These are phyloP conservation scores for Chrysosporium keratinophilum DNA, from an alignment of 2,329 filamentous ascomycete genomes.

Conservation along the genomic window DNA sequence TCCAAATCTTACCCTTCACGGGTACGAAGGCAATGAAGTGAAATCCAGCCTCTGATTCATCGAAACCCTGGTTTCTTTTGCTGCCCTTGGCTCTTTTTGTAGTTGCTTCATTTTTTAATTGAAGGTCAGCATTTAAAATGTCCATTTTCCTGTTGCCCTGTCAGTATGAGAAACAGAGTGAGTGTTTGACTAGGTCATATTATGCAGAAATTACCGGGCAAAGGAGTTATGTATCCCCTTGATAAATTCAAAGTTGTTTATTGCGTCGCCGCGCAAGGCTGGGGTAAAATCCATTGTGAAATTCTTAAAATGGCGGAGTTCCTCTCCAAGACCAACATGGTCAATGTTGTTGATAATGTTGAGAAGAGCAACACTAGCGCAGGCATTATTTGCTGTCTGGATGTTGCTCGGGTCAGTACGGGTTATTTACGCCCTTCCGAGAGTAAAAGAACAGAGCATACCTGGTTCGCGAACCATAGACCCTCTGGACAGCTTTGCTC, in stretches of 20 bases:
- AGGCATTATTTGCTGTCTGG: conserved; percentile 71
- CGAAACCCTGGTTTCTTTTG: conserved; percentile 33
- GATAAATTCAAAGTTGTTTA: conserved; percentile 66
- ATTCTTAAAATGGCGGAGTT: conserved; percentile 61
- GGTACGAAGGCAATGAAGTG: conserved; percentile 90
- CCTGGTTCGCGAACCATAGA: conserved; percentile 93
- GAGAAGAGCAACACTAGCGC: conserved; percentile 81
- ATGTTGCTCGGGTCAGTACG: background rate
- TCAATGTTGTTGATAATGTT: conserved; percentile 86
- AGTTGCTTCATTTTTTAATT: conserved; percentile 41
- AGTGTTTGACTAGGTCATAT: background rate
- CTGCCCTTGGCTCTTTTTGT: conserved; percentile 26
- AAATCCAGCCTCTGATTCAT: conserved; percentile 53
- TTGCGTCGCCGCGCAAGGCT: conserved; percentile 61
- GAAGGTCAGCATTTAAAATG: conserved; percentile 60
- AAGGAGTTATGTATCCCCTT: conserved; percentile 82
- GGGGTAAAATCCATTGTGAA: conserved; percentile 60
- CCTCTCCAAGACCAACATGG: conserved; percentile 55
- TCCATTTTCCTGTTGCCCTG: conserved; percentile 55
- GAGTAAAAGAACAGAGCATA: conserved; percentile 27
- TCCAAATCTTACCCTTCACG: conserved; percentile 64
- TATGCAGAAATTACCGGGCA: conserved; percentile 46
- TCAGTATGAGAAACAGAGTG: background rate
- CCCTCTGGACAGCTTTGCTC: conserved; percentile 49
- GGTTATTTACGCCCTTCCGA: conserved; percentile 4